phyloP scores from a whole-genome alignment of 805 yeast genomes.

The Komagataella phaffii region DNA sequence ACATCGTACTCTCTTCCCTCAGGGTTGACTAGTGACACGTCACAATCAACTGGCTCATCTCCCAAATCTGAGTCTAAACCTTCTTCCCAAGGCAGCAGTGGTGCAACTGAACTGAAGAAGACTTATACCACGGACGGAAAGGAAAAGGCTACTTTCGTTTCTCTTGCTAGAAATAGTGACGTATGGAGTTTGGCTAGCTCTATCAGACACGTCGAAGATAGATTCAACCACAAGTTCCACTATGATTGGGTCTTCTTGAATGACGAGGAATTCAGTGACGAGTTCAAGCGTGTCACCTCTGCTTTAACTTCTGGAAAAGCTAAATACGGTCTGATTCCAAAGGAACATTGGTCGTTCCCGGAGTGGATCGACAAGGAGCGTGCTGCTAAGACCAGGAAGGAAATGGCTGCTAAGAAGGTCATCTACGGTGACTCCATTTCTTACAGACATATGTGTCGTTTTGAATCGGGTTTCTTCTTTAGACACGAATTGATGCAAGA shows the following conservation, averaged over 20 bases:
- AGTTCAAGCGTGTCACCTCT: constrained; percentile 56
- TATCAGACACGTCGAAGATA: constrained; percentile 71
- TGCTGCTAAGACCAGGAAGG: constrained; percentile 42
- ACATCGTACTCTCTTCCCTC: constrained; percentile 11
- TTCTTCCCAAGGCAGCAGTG: constrained; percentile 6
- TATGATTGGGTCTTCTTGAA: constrained; percentile 96
- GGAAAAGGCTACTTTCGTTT: constrained; percentile 68
- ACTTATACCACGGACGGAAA: constrained; percentile 14
- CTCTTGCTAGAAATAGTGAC: constrained; percentile 70
- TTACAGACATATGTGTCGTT: constrained; percentile 87
- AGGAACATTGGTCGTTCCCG: constrained; percentile 82
- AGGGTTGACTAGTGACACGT: neutral
- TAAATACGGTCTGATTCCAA: constrained; percentile 69
- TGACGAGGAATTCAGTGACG: constrained; percentile 74
- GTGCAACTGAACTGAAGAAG: constrained; percentile 5
- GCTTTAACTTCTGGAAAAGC: constrained; percentile 66
- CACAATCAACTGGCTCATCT: neutral
- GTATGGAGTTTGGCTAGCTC: constrained; percentile 47
- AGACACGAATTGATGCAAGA: constrained; percentile 60
- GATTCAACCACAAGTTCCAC: constrained; percentile 68
- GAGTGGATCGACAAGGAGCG: constrained; percentile 63
- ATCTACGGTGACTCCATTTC: constrained; percentile 57
- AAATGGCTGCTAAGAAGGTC: constrained; percentile 35
- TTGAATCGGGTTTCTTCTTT: constrained; percentile 81
- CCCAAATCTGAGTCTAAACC: constrained; percentile 4